phyloP scores from a whole-genome alignment of 106 monocot species.

The Acanthochlamys bracteata region DNA sequence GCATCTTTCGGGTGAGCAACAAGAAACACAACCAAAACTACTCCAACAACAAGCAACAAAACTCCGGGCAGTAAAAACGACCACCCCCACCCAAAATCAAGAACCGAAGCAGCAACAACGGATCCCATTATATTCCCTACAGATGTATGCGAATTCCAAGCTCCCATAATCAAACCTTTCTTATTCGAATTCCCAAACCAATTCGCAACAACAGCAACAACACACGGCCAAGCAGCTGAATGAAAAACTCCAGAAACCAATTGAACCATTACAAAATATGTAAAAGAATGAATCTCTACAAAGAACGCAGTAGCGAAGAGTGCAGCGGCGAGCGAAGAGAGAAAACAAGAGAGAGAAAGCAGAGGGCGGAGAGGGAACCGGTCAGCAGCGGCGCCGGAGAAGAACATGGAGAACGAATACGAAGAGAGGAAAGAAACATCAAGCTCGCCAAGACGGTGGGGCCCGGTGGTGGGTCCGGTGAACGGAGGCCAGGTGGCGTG shows the following conservation, averaged over 20 bases:
- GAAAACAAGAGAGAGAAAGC: slow-evolving; percentile 50
- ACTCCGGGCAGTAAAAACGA: slow-evolving; percentile 67
- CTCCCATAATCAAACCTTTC: slow-evolving; percentile 77
- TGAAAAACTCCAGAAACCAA: slow-evolving; percentile 52
- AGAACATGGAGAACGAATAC: slow-evolving; percentile 72
- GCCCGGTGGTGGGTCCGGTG: slow-evolving; percentile 38
- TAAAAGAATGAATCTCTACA: slow-evolving; percentile 33
- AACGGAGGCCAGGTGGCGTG: slow-evolving; percentile 65
- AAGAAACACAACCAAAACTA: slow-evolving; percentile 42
- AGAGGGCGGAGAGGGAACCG: slow-evolving; percentile 59
- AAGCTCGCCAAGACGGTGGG: slow-evolving; percentile 91
- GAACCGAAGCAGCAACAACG: slow-evolving; percentile 56
- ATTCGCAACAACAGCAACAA: slow-evolving; percentile 84
- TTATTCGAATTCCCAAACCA: slow-evolving; percentile 63
- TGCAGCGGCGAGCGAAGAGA: slow-evolving; percentile 32
- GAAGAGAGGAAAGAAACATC: slow-evolving; percentile 85
- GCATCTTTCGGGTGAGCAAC: slow-evolving; percentile 51
- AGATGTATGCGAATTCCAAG: slow-evolving; percentile 89
- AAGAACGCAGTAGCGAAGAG: slow-evolving; percentile 57
- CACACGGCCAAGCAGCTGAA: slow-evolving; percentile 84
- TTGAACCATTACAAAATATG: slow-evolving; percentile 57
- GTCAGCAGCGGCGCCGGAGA: slow-evolving; percentile 75
- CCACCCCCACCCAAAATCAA: slow-evolving; percentile 97
- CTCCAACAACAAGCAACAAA: slow-evolving; percentile 26
- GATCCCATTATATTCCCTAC: slow-evolving; percentile 89